Evolutionary conservation across 495 filamentous ascomycete species (phyloP).

Genomic region (Haplographium delicatum): DNA sequence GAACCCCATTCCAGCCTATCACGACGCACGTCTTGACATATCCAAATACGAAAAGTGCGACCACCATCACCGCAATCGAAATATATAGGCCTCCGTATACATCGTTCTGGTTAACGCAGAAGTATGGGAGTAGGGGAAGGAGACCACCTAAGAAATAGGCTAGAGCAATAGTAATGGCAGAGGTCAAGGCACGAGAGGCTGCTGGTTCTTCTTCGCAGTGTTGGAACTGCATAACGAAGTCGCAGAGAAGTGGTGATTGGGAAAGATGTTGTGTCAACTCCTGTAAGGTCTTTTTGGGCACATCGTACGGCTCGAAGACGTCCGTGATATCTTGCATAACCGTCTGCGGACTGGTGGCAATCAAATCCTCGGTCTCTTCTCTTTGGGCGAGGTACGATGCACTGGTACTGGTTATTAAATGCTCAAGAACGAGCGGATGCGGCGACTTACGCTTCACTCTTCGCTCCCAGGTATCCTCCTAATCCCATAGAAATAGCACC

Average conservation of each 20-base stretch:
- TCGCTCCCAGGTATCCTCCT: slow-evolving; percentile 64
- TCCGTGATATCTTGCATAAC: slow-evolving; percentile 31
- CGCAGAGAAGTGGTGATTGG: slow-evolving; percentile 41
- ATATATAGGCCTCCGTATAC: slow-evolving; percentile 58
- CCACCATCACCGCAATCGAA: slow-evolving; percentile 63
- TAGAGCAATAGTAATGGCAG: slow-evolving; percentile 56
- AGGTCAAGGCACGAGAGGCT: slow-evolving; percentile 49
- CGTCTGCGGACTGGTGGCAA: slow-evolving; percentile 21
- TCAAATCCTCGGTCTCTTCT: slow-evolving; percentile 18
- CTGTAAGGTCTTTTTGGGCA: slow-evolving; percentile 40
- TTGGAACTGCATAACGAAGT: slow-evolving; percentile 55
- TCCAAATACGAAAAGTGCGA: slow-evolving; percentile 69
- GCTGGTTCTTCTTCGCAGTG: slow-evolving; percentile 48
- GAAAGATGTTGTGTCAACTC: slow-evolving; percentile 44
- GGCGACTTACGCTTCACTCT: slow-evolving; percentile 55
- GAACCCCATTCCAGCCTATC: slow-evolving; percentile 17
- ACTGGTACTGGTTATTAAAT: slow-evolving; percentile 18
- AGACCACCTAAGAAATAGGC: slow-evolving; percentile 73
- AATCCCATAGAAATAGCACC: slow-evolving; percentile 69
- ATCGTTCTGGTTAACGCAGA: slow-evolving; percentile 54
- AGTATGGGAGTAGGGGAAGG: slow-evolving; percentile 70
- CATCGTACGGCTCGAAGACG: slow-evolving; percentile 51
- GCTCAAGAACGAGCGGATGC: neutral
- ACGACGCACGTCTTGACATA: slow-evolving; percentile 50
- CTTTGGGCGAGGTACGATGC: slow-evolving; percentile 23